A percentile compares a stretch with the other conserved stretches of the same genome.
These are phyloP conservation scores for Filobasidium wieringae DNA, from an alignment of 768 basidiomycete genomes.

Conservation along the genomic window DNA sequence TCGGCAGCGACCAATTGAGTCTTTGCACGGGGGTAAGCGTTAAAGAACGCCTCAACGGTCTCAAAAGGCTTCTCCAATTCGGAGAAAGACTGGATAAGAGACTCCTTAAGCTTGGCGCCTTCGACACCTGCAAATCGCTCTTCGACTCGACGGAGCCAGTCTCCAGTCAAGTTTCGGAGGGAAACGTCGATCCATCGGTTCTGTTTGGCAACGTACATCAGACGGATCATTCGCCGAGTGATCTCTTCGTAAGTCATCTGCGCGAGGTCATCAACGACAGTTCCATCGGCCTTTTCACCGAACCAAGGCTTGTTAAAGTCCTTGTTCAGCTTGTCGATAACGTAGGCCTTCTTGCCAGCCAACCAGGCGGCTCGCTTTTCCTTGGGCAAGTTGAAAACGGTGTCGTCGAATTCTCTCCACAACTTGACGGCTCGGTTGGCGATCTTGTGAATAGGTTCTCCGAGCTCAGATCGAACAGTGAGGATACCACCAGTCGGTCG, in stretches of 20 bases:
- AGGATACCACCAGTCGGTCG: slow-evolving; percentile 92
- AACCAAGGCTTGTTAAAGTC: slow-evolving; percentile 85
- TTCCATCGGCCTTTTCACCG: slow-evolving; percentile 85
- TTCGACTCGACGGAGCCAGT: slow-evolving; percentile 92
- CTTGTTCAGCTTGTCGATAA: slow-evolving; percentile 81
- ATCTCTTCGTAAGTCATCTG: slow-evolving; percentile 99
- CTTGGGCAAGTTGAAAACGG: slow-evolving; percentile 85
- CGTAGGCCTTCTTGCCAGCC: slow-evolving; percentile 68
- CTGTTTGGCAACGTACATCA: slow-evolving; percentile 91
- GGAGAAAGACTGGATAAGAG: slow-evolving; percentile 69
- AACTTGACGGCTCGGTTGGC: slow-evolving; percentile 92
- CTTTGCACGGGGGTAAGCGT: slow-evolving; percentile 65
- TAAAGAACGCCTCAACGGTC: slow-evolving; percentile 63
- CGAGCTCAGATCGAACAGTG: slow-evolving; percentile 92
- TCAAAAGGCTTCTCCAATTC: slow-evolving; percentile 68
- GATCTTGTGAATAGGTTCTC: slow-evolving; percentile 98
- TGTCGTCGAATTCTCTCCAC: slow-evolving; percentile 98
- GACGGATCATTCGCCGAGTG: slow-evolving; percentile 72
- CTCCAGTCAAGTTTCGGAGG: slow-evolving; percentile 83
- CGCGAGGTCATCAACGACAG: slow-evolving; percentile 67
- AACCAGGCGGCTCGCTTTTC: slow-evolving; percentile 91
- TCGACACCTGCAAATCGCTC: slow-evolving; percentile 89
- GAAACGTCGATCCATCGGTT: slow-evolving; percentile 85
- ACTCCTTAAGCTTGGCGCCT: slow-evolving; percentile 61
- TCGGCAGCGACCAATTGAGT: slow-evolving; percentile 82